phyloP scores from a whole-genome alignment of 345 rosid genomes.

The Triadica sebifera region DNA sequence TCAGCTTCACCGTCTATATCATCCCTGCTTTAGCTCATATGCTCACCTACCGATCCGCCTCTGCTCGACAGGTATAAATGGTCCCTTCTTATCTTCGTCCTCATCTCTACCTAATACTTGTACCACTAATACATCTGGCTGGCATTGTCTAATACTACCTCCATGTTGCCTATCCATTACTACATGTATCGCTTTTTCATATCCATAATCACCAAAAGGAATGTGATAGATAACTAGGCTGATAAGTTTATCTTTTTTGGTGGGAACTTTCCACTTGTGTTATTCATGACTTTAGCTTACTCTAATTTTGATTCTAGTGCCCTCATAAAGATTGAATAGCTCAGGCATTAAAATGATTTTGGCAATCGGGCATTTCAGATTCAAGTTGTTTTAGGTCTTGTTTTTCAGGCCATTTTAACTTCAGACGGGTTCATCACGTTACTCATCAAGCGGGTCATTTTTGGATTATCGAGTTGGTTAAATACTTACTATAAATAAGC shows the following conservation, averaged over 20 bases:
- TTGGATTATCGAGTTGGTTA: not conserved
- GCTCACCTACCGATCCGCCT: conserved; percentile 63
- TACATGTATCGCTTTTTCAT: not conserved
- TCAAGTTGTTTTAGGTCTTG: no score
- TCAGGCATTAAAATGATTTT: no score
- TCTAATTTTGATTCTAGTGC: no score
- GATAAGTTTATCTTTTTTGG: not conserved
- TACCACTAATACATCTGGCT: not conserved
- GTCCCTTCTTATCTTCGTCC: conserved; percentile 13
- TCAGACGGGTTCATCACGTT: no score
- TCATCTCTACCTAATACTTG: conserved; percentile 10
- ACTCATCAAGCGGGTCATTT: no score
- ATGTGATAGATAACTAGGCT: not conserved
- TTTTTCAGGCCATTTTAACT: no score
- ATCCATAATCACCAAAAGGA: no score
- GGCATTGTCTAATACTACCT: conserved; percentile 7
- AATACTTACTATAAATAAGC: not conserved
- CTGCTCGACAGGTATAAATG: conserved; percentile 55
- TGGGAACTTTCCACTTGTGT: not conserved
- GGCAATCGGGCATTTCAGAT: no score
- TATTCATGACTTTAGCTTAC: no score
- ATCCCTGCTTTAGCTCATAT: conserved; percentile 85
- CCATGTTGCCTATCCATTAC: conserved; percentile 1
- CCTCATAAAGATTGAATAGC: no score
- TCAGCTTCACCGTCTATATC: conserved; percentile 86